A percentile compares a stretch with the other conserved stretches of the same genome.
Evolutionary conservation across 192 early-diverging fungal genomes (phyloP).

Genomic region (Podila horticola): DNA sequence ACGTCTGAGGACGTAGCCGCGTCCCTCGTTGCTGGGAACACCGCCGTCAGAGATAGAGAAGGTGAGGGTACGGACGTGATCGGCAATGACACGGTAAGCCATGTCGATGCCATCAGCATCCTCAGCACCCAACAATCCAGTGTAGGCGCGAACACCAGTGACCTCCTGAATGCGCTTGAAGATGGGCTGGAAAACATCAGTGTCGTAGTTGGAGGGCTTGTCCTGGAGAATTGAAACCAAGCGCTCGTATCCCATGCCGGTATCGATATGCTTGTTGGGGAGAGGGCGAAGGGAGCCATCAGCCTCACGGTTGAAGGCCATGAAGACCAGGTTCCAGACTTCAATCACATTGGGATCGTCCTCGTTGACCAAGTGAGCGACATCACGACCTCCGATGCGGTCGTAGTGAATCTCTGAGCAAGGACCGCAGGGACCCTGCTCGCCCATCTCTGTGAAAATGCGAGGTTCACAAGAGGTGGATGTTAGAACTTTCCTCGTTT

Average conservation of each 20-base stretch:
- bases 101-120: slow-evolving; percentile 97
- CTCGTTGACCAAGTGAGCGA: slow-evolving; percentile 89
- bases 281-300: slow-evolving; percentile 87
- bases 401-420: slow-evolving; percentile 99
- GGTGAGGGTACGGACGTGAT: slow-evolving; percentile 95
- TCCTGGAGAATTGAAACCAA: slow-evolving; percentile 94
- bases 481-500: background rate
- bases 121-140: slow-evolving; percentile 87
- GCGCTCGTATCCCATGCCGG: slow-evolving; percentile 97
- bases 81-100: slow-evolving; percentile 98
- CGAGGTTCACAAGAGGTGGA: background rate
- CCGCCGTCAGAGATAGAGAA: slow-evolving; percentile 98
- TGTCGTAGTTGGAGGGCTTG: slow-evolving; percentile 98
- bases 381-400: slow-evolving; percentile 94
- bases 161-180: slow-evolving; percentile 87
- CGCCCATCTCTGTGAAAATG: slow-evolving; percentile 86
- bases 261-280: slow-evolving; percentile 98
- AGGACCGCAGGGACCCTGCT: slow-evolving; percentile 96
- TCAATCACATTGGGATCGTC: slow-evolving; percentile 98
- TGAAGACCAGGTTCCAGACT: slow-evolving; percentile 99
- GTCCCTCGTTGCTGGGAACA: slow-evolving; percentile 96
- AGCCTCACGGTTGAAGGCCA: slow-evolving; percentile 97
- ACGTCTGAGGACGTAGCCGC: slow-evolving; percentile 97
- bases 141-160: slow-evolving; percentile 87
- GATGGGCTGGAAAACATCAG: slow-evolving; percentile 88